Percentiles rank a stretch among this genome's conserved stretches.
Conservation (phyloP, 805 yeast genomes). For the Priceomyces fermenticarens region DNA sequence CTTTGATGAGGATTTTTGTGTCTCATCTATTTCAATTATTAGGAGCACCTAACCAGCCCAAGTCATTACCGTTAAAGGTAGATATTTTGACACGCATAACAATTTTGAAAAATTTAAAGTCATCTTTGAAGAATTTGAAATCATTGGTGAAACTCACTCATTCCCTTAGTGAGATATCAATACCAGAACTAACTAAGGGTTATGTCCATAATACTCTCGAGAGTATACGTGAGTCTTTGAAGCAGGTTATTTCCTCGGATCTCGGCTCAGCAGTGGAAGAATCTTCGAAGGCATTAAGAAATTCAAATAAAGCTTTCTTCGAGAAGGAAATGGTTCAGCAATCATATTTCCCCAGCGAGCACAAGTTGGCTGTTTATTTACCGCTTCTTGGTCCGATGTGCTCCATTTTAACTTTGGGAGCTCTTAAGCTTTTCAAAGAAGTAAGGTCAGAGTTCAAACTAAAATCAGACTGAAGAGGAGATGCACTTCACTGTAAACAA, state of each 20-base stretch:
- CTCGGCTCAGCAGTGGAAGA: conserved; percentile 28
- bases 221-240: conserved; percentile 36
- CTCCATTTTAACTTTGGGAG: conserved; percentile 57
- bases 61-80: conserved; percentile 58
- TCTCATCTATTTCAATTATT: conserved; percentile 71
- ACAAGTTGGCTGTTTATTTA: conserved; percentile 87
- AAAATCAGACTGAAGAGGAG: not conserved
- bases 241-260: conserved; percentile 21
- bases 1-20: conserved; percentile 65
- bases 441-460: conserved; percentile 14
- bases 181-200: conserved; percentile 66
- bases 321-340: conserved; percentile 95
- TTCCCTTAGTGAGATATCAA: conserved; percentile 74
- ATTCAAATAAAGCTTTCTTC: conserved; percentile 79
- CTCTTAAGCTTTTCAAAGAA: conserved; percentile 45
- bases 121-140: conserved; percentile 65
- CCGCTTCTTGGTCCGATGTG: conserved; percentile 86
- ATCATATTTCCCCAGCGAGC: conserved; percentile 92
- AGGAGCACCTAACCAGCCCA: conserved; percentile 61
- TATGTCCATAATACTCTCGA: conserved; percentile 54
- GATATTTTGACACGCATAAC: conserved; percentile 65
- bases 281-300: conserved; percentile 52
- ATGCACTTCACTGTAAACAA: not conserved
- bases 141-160: conserved; percentile 69
- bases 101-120: conserved; percentile 54